A percentile compares a stretch with the other conserved stretches of the same genome.
phyloP scores from a whole-genome alignment of 305 asterid genomes.

The Fraxinus paxiana region DNA sequence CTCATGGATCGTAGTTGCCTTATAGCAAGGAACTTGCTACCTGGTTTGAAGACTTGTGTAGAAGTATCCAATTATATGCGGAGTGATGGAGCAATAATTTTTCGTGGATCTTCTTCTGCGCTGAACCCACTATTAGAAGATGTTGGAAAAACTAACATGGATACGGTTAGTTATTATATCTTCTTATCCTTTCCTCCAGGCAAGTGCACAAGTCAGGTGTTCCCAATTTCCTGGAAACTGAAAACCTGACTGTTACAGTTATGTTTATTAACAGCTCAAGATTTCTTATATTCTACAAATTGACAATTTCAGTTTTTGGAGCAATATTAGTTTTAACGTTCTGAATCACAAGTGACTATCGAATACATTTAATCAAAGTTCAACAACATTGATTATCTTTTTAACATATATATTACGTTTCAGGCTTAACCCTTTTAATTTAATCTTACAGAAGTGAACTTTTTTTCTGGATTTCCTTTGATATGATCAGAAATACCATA shows the following conservation, averaged over 20 bases:
- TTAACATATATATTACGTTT: not conserved
- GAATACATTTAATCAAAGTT: not conserved
- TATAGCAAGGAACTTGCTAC: conserved; percentile 85
- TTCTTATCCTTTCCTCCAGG: conserved; percentile 16
- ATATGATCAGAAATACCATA: not conserved
- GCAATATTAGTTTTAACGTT: not conserved
- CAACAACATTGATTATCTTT: not conserved
- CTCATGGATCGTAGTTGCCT: conserved; percentile 66
- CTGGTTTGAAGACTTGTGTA: conserved; percentile 89
- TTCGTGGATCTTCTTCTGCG: conserved; percentile 50
- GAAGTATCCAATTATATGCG: conserved; percentile 82
- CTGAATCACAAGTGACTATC: not conserved
- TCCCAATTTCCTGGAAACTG: conserved; percentile 1
- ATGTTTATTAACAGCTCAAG: not conserved
- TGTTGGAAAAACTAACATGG: conserved; percentile 53
- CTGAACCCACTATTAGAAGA: conserved; percentile 50
- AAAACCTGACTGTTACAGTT: not conserved
- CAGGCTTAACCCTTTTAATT: not conserved
- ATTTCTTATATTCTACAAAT: not conserved
- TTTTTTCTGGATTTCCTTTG: not conserved
- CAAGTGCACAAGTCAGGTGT: not conserved
- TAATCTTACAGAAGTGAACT: not conserved
- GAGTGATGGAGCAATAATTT: conserved; percentile 51
- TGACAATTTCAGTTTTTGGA: not conserved
- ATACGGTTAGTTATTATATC: conserved; percentile 53